A percentile compares a stretch with the other conserved stretches of the same genome.
phyloP scores from a whole-genome alignment of 495 filamentous ascomycete species.

The Acidomyces sp. region DNA sequence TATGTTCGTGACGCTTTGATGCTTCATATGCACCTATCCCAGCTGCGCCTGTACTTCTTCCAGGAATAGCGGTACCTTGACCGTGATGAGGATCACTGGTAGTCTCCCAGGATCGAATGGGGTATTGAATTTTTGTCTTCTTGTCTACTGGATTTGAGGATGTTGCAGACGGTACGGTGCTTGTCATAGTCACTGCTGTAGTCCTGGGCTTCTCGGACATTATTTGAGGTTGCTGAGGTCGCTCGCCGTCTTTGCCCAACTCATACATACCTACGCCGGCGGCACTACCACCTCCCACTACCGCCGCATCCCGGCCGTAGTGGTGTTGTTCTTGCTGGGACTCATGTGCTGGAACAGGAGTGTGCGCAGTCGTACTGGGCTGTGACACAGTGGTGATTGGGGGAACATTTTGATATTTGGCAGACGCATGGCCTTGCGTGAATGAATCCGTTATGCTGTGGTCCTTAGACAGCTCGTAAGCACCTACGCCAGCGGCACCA shows the following conservation, averaged over 20 bases:
- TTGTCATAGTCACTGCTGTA: no score
- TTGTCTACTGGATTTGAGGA: no score
- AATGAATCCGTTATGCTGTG: no score
- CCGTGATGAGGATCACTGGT: slow-evolving; percentile 28
- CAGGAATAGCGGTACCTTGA: slow-evolving; percentile 20
- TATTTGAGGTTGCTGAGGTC: no score
- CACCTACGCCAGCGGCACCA: slow-evolving; percentile 7
- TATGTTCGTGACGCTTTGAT: not conserved
- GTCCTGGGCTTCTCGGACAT: no score
- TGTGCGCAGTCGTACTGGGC: no score
- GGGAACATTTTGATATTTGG: no score
- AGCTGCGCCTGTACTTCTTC: slow-evolving; percentile 15
- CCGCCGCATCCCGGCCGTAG: slow-evolving; percentile 18
- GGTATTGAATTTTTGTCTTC: no score
- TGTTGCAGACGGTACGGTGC: no score
- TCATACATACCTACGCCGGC: slow-evolving; percentile 9
- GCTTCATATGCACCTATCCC: slow-evolving; percentile 13
- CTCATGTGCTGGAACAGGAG: no score
- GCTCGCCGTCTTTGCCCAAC: not conserved
- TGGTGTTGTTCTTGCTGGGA: slow-evolving; percentile 17
- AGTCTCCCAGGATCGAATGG: no score
- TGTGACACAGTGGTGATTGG: no score
- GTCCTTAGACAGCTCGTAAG: slow-evolving; percentile 2
- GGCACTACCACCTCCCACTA: slow-evolving; percentile 12
- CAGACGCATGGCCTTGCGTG: not conserved